Evolutionary conservation across 2,329 filamentous ascomycete genomes (phyloP), one percentile per base, ranked within the genome.

Genomic region (Tolypocladium paradoxum): DNA sequence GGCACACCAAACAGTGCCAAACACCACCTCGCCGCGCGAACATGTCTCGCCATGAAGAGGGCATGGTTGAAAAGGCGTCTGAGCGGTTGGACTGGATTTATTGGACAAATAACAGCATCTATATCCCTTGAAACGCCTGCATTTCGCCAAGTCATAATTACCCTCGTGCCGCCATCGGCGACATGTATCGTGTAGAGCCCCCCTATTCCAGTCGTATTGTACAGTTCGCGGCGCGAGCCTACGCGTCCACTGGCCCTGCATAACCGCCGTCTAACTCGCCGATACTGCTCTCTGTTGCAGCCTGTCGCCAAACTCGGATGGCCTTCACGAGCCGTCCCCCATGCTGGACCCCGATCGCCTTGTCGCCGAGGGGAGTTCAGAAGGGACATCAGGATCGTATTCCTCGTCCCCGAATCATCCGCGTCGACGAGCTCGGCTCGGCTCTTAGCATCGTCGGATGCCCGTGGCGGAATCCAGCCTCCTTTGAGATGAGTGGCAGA

Each of bases 1-100:
- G n/a, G n/a, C n/a, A n/a, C n/a, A n/a, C n/a, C n/a, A n/a, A n/a
- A n/a, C n/a, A n/a, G n/a, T n/a, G n/a, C n/a, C n/a, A n/a, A n/a
- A n/a, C n/a, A n/a, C n/a, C n/a, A n/a, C n/a, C n/a, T n/a, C n/a
- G n/a, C n/a, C n/a, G n/a, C n/a, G n/a, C n/a, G n/a, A n/a, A n/a
- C n/a, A n/a, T n/a, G n/a, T 68, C 9, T 48, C 59, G 1, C 56
- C 27, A 20, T 36, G 38, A 46, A 62, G 20, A 24, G 6, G 18
- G 8, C 9, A 31, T 11, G 20, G 24, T 14, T 12, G 22, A 22
- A 27, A 20, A 35, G 27, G 2, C 12, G 2, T 4, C 11, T 11
- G 18, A 8, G 36, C n/a, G n/a, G n/a, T 38, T 11, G 11, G 37
- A 9, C 20, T 38, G 3, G 18, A 8, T 43, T 31, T 4, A n/a